Evolutionary conservation across 805 yeast genomes (phyloP).

Genomic region (Saccharomycopsis sp.): DNA sequence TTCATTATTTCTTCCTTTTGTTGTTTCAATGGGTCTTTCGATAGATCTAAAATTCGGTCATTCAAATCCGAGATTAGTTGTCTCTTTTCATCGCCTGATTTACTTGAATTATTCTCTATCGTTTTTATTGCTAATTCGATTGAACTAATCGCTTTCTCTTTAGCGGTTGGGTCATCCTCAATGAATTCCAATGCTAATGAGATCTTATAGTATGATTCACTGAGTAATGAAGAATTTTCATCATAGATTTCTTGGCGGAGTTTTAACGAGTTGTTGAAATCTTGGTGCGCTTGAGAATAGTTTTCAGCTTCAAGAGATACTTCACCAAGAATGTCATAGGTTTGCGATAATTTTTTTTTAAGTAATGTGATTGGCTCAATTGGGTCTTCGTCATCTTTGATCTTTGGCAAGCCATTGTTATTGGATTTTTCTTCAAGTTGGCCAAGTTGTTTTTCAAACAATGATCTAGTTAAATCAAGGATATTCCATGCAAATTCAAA

Average conservation of each 20-base stretch:
- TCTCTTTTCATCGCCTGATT: conserved; percentile 29
- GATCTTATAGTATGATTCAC: conserved; percentile 76
- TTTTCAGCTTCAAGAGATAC: conserved; percentile 86
- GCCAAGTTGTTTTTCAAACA: conserved; percentile 39
- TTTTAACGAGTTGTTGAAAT: conserved; percentile 52
- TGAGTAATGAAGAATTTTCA: conserved; percentile 45
- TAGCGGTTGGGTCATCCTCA: conserved; percentile 36
- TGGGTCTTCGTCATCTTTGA: conserved; percentile 26
- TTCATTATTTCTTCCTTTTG: conserved; percentile 43
- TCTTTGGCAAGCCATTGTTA: conserved; percentile 21
- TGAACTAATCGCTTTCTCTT: conserved; percentile 46
- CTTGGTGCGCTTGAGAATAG: conserved; percentile 69
- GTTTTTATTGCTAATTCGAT: conserved; percentile 46
- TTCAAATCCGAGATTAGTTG: conserved; percentile 50
- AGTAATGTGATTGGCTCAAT: conserved; percentile 31
- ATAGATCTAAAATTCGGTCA: conserved; percentile 48
- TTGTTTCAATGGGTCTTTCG: conserved; percentile 35
- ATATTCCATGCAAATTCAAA: conserved; percentile 88
- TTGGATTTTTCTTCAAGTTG: conserved; percentile 28
- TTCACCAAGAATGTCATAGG: conserved; percentile 79
- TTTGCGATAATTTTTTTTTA: conserved; percentile 57
- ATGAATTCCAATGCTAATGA: conserved; percentile 73
- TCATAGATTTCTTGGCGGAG: conserved; percentile 45
- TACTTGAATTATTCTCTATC: conserved; percentile 33
- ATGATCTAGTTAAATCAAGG: conserved; percentile 66